Evolutionary conservation across 768 basidiomycete species (phyloP).

Genomic region (Mycena metata): DNA sequence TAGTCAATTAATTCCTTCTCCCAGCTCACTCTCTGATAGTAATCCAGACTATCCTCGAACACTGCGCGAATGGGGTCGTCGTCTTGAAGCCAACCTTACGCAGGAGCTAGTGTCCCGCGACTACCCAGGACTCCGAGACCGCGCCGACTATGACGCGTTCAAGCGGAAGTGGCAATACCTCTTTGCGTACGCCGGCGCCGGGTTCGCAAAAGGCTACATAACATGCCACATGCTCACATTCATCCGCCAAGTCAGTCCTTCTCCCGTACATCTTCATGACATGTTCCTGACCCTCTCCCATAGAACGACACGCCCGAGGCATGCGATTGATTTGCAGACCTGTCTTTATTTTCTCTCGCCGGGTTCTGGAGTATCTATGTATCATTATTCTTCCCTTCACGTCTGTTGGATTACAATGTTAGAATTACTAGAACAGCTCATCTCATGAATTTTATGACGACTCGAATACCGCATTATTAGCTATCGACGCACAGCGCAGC

Average conservation of each 20-base stretch:
- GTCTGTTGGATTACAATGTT: slow-evolving; percentile 15
- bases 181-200: slow-evolving; percentile 85
- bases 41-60: slow-evolving; percentile 86
- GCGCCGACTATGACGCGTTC: slow-evolving; percentile 74
- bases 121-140: slow-evolving; percentile 71
- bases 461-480: background rate
- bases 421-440: slow-evolving; percentile 32
- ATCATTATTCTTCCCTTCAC: slow-evolving; percentile 36
- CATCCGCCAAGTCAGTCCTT: slow-evolving; percentile 36
- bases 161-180: slow-evolving; percentile 88
- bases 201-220: slow-evolving; percentile 85
- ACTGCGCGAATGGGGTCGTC: slow-evolving; percentile 90
- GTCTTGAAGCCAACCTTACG: slow-evolving; percentile 75
- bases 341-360: slow-evolving; percentile 26
- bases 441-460: slow-evolving; percentile 31
- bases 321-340: slow-evolving; percentile 58
- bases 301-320: slow-evolving; percentile 65
- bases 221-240: slow-evolving; percentile 88
- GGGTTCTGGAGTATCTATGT: slow-evolving; percentile 25
- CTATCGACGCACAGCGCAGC: background rate
- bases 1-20: slow-evolving; percentile 45
- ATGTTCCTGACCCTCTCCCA: slow-evolving; percentile 13
- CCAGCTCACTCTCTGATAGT: slow-evolving; percentile 7
- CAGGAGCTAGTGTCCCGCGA: slow-evolving; percentile 70
- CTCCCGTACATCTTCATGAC: background rate